These are phyloP conservation scores for Parasitella parasitica DNA, from an alignment of 371 early-diverging fungal genomes.

Conservation along the genomic window DNA sequence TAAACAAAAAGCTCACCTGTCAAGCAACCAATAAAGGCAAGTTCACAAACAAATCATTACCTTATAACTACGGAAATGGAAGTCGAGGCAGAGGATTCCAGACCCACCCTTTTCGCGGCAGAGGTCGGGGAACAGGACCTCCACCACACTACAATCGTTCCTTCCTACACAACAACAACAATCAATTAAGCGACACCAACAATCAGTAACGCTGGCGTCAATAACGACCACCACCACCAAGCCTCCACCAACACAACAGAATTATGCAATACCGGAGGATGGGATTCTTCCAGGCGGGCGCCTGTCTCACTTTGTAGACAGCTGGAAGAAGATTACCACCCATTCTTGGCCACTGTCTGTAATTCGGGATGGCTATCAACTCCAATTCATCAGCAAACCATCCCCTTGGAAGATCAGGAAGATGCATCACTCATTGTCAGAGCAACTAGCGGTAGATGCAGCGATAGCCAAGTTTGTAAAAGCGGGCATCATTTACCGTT, in stretches of 20 bases:
- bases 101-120: neutral
- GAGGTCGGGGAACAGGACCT: neutral
- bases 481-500: neutral
- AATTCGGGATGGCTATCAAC: neutral
- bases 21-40: neutral
- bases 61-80: neutral
- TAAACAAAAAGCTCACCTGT: neutral
- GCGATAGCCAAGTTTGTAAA: neutral
- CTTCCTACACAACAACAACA: neutral
- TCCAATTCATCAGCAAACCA: neutral
- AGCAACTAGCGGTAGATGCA: neutral
- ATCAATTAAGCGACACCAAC: neutral
- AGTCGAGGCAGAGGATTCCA: neutral
- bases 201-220: neutral
- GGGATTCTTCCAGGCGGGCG: conserved; percentile 4
- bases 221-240: too few species aligned
- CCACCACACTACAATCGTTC: neutral
- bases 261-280: neutral
- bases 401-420: neutral
- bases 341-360: conserved; percentile 6
- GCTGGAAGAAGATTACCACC: neutral
- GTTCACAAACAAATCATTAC: too few species aligned
- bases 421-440: neutral
- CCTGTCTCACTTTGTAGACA: neutral
- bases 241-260: neutral